Evolutionary conservation across 2,329 filamentous ascomycete species (phyloP).

Genomic region (Emericellopsis cladophorae): DNA sequence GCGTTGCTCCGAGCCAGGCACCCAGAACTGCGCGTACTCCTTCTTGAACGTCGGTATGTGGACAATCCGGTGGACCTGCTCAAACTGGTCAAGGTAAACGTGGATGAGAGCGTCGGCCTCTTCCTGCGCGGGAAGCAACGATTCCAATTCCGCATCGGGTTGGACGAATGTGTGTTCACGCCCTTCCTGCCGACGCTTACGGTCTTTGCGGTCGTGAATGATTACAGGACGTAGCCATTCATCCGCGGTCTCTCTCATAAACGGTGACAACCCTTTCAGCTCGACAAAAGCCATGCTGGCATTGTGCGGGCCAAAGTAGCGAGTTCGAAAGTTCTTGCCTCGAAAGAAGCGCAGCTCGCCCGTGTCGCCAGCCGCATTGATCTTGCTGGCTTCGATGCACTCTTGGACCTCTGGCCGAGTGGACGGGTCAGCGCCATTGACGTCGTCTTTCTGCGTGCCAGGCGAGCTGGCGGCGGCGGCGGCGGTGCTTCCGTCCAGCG

Average conservation of each 20-base stretch:
- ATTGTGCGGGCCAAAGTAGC: conserved; percentile 48
- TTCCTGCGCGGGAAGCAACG: conserved; percentile 31
- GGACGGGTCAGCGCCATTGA: conserved; percentile 17
- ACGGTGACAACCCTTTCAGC: conserved; percentile 42
- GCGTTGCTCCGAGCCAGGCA: conserved; percentile 25
- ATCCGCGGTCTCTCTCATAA: conserved; percentile 50
- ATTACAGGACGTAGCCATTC: conserved; percentile 48
- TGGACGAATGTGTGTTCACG: conserved; percentile 35
- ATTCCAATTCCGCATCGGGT: conserved; percentile 35
- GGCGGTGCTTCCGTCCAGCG: conserved; percentile 39
- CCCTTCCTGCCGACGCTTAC: conserved; percentile 37
- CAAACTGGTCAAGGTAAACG: conserved; percentile 41
- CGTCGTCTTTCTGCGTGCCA: conserved; percentile 29
- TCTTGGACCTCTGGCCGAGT: conserved; percentile 23
- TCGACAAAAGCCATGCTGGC: conserved; percentile 48
- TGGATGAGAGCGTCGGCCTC: conserved; percentile 35
- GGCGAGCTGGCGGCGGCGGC: conserved; percentile 26
- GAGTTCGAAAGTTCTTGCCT: conserved; percentile 45
- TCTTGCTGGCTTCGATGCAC: conserved; percentile 22
- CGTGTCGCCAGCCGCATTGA: conserved; percentile 27
- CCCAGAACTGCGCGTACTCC: conserved; percentile 44
- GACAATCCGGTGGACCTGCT: conserved; percentile 43
- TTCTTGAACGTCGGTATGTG: conserved; percentile 46
- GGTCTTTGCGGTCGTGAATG: conserved; percentile 41
- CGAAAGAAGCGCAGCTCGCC: conserved; percentile 45